These are phyloP conservation scores for Aaosphaeria arxii DNA, from an alignment of 2,329 filamentous ascomycete species.

Conservation along the genomic window DNA sequence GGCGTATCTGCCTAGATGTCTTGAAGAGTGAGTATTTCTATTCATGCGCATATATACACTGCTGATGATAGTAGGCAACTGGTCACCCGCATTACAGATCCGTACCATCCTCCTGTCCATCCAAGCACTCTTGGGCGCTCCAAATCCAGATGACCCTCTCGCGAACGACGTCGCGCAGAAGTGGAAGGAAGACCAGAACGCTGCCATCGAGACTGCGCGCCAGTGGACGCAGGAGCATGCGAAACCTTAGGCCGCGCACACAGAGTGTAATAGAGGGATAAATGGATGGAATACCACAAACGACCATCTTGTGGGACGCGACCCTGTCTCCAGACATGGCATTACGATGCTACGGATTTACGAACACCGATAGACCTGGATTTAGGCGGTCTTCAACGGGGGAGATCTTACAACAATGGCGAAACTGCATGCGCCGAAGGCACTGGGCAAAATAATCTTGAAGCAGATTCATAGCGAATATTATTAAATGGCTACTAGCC, in stretches of 20 bases:
- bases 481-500: no score
- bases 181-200: conserved; percentile 95
- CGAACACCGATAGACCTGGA: no score
- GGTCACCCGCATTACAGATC: conserved; percentile 97
- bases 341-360: no score
- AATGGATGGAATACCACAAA: conserved; percentile 5
- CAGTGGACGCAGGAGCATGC: conserved; percentile 91
- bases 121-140: conserved; percentile 90
- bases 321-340: no score
- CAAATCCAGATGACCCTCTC: conserved; percentile 97
- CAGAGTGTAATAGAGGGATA: conserved; percentile 4
- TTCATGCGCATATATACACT: conserved; percentile 1
- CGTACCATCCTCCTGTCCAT: conserved; percentile 98
- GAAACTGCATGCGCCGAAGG: no score
- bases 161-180: conserved; percentile 96
- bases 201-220: conserved; percentile 85
- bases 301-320: no score
- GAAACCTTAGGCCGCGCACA: conserved; percentile 17
- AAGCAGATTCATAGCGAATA: no score
- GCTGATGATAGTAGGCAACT: conserved; percentile 69
- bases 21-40: conserved; percentile 71
- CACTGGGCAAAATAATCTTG: no score
- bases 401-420: no score
- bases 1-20: conserved; percentile 94
- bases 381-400: no score